phyloP scores from a whole-genome alignment of 805 yeast genomes.

The Monosporozyma aerobia region DNA sequence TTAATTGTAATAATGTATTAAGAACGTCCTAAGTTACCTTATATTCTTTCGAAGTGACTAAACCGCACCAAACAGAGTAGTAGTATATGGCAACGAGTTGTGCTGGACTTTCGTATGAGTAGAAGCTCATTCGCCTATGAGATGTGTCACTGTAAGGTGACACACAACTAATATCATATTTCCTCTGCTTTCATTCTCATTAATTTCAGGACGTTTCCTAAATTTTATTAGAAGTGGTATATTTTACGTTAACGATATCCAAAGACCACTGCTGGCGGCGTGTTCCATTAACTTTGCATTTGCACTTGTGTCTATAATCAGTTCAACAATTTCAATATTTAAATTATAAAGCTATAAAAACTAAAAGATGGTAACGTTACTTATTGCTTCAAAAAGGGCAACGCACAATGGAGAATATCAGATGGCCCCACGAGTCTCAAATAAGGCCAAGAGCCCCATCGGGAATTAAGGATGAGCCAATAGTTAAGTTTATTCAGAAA shows the following conservation, averaged over 20 bases:
- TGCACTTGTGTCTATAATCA: not conserved
- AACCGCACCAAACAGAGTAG: not conserved
- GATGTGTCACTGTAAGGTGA: too few species aligned
- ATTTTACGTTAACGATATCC: too few species aligned
- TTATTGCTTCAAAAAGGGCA: not conserved
- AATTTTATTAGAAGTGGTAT: too few species aligned
- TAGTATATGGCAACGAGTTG: not conserved
- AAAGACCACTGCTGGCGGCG: too few species aligned
- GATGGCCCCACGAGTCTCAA: conserved; percentile 22
- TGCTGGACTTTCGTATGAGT: too few species aligned
- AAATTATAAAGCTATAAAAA: not conserved
- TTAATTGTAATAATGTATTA: not conserved
- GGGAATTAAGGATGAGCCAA: conserved; percentile 11
- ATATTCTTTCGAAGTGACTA: not conserved
- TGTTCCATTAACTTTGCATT: too few species aligned
- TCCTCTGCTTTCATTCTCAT: too few species aligned
- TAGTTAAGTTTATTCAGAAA: conserved; percentile 17
- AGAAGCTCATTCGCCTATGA: too few species aligned
- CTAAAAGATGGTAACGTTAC: not conserved
- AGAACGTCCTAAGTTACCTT: not conserved
- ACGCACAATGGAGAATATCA: not conserved
- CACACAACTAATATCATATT: too few species aligned
- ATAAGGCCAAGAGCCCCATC: conserved; percentile 3
- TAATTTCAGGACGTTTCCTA: too few species aligned
- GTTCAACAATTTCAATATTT: not conserved